Evolutionary conservation across 78 protist species (phyloP).

Genomic region (Speleostelium caveatum): DNA sequence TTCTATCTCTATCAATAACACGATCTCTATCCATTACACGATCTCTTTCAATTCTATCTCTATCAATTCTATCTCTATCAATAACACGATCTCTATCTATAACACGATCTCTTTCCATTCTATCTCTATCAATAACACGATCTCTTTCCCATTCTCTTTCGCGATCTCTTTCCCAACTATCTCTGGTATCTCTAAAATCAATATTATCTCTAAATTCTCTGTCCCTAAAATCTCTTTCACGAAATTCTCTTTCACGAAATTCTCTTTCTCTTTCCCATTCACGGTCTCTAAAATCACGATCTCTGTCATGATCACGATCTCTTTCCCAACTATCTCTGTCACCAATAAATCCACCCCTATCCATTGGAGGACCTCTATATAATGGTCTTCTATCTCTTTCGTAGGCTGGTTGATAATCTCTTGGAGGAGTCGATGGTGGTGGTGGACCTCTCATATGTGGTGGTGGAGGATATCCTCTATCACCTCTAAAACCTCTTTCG

Average conservation of each 20-base stretch:
- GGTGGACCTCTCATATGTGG: neutral
- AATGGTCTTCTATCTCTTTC: neutral
- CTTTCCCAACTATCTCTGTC: constrained; percentile 4
- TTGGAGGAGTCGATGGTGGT: neutral
- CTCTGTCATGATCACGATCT: neutral
- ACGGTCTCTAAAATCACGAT: neutral
- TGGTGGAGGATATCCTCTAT: neutral
- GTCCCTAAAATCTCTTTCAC: constrained; percentile 18
- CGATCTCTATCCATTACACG: neutral
- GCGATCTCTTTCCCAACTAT: neutral
- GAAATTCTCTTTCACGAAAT: constrained; percentile 16
- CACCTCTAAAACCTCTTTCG: neutral
- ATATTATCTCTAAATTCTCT: constrained; percentile 4
- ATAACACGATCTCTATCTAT: neutral
- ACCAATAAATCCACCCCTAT: neutral
- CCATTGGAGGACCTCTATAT: too few relatives aligned
- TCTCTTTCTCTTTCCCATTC: constrained; percentile 2
- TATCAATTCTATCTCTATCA: neutral
- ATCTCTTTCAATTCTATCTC: constrained; percentile 16
- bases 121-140: neutral
- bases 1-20: neutral
- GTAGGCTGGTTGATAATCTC: neutral
- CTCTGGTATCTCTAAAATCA: neutral
- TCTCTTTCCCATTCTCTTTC: neutral
- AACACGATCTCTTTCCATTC: neutral